phyloP scores from a whole-genome alignment of 495 filamentous ascomycete species.

The Xylaria acuta region DNA sequence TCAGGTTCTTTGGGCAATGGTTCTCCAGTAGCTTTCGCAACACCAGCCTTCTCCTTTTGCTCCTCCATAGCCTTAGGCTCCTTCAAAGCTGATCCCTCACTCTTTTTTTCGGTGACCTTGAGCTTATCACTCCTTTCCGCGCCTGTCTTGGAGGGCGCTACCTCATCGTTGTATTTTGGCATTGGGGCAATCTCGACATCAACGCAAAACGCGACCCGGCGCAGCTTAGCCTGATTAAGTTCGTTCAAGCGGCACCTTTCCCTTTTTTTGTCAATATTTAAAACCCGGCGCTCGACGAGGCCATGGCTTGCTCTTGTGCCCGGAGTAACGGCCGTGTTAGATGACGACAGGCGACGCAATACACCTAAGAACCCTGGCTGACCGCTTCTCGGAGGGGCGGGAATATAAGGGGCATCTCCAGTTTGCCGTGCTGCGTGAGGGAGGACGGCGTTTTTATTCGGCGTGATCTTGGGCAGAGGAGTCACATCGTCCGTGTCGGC shows the following conservation, averaged over 20 bases:
- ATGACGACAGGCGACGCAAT: conserved; percentile 79
- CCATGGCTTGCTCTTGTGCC: conserved; percentile 53
- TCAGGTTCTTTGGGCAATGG: conserved; percentile 40
- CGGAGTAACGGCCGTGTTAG: conserved; percentile 56
- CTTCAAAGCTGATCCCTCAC: conserved; percentile 73
- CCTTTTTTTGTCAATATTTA: conserved; percentile 84
- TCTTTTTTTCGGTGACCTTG: conserved; percentile 71
- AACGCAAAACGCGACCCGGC: conserved; percentile 91
- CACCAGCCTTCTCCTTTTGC: conserved; percentile 57
- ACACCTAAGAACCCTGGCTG: conserved; percentile 82
- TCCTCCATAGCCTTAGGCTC: conserved; percentile 59
- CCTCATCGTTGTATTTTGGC: conserved; percentile 61
- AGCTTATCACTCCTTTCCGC: conserved; percentile 65
- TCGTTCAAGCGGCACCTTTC: conserved; percentile 81
- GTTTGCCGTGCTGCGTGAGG: conserved; percentile 55
- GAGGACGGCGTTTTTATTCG: conserved; percentile 59
- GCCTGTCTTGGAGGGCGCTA: conserved; percentile 38
- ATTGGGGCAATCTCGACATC: conserved; percentile 91
- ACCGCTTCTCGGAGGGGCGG: conserved; percentile 67
- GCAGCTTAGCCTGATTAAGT: conserved; percentile 78
- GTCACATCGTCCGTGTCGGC: conserved; percentile 54
- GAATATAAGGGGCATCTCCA: conserved; percentile 66
- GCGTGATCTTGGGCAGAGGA: conserved; percentile 60
- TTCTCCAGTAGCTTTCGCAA: conserved; percentile 55
- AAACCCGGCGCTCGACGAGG: conserved; percentile 74